Evolutionary conservation across 1,284 basidiomycete species (phyloP).

Genomic region (Omphalotus olearius): DNA sequence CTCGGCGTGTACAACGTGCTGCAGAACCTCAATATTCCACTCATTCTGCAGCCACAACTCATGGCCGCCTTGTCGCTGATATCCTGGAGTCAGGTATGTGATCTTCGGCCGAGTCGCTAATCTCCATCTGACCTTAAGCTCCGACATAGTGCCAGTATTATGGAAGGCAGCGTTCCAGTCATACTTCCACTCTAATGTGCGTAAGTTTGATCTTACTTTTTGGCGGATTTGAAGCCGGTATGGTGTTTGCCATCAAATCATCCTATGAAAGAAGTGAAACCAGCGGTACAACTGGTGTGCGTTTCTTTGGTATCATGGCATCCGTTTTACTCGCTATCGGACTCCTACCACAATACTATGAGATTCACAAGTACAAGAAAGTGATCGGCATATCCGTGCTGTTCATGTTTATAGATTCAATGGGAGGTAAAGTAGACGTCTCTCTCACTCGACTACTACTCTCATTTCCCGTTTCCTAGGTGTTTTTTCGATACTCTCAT

Average conservation of each 20-base stretch:
- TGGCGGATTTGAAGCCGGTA: slow-evolving; percentile 56
- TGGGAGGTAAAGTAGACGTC: slow-evolving; percentile 41
- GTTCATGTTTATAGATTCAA: slow-evolving; percentile 70
- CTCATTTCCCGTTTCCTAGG: slow-evolving; percentile 62
- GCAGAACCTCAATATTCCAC: slow-evolving; percentile 68
- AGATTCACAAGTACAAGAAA: slow-evolving; percentile 67
- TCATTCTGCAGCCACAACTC: slow-evolving; percentile 73
- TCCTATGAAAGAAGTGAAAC: slow-evolving; percentile 25
- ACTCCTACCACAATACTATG: slow-evolving; percentile 60
- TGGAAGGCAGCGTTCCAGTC: slow-evolving; percentile 33
- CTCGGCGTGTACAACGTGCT: slow-evolving; percentile 70
- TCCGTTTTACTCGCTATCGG: slow-evolving; percentile 59
- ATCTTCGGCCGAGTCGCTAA: background rate
- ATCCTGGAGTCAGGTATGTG: slow-evolving; percentile 62
- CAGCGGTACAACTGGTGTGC: slow-evolving; percentile 43
- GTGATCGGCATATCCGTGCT: slow-evolving; percentile 71
- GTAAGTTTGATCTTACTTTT: slow-evolving; percentile 36
- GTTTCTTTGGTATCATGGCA: slow-evolving; percentile 64
- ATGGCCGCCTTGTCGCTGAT: slow-evolving; percentile 60
- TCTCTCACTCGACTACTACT: background rate
- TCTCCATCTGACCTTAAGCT: background rate
- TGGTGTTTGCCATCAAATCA: slow-evolving; percentile 49
- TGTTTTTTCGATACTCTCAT: slow-evolving; percentile 71
- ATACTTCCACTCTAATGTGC: slow-evolving; percentile 26
- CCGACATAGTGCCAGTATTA: slow-evolving; percentile 43